A percentile compares a stretch with the other conserved stretches of the same genome.
phyloP scores from a whole-genome alignment of 1,284 basidiomycete genomes.

The Phlebopus sp. region DNA sequence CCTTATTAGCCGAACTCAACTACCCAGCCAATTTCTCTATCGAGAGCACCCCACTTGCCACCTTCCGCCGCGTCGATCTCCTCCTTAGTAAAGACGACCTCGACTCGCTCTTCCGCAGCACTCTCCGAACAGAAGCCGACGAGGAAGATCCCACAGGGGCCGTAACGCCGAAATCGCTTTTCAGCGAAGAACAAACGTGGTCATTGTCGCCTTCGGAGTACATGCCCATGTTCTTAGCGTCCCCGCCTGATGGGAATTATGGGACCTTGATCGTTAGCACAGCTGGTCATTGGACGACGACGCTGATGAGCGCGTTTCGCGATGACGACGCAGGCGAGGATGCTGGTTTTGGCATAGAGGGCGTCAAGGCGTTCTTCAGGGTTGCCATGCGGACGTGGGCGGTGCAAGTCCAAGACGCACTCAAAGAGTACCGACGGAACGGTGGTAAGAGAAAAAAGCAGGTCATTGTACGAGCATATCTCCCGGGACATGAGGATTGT shows the following conservation, averaged over 20 bases:
- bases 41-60: slow-evolving; percentile 54
- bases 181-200: slow-evolving; percentile 55
- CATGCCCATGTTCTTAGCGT: slow-evolving; percentile 45
- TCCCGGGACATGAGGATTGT: slow-evolving; percentile 64
- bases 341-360: slow-evolving; percentile 46
- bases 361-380: slow-evolving; percentile 52
- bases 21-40: slow-evolving; percentile 55
- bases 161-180: slow-evolving; percentile 37
- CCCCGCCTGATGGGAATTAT: slow-evolving; percentile 50
- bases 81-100: slow-evolving; percentile 52
- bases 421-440: slow-evolving; percentile 22
- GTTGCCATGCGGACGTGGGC: slow-evolving; percentile 55
- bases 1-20: slow-evolving; percentile 31
- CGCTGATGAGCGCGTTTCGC: slow-evolving; percentile 47
- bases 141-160: slow-evolving; percentile 10
- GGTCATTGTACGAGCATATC: slow-evolving; percentile 58
- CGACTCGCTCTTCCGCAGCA: slow-evolving; percentile 39
- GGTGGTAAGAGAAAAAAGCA: slow-evolving; percentile 37
- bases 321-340: slow-evolving; percentile 35
- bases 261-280: slow-evolving; percentile 59
- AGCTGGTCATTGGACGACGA: slow-evolving; percentile 66
- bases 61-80: slow-evolving; percentile 62
- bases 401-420: slow-evolving; percentile 42
- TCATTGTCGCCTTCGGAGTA: slow-evolving; percentile 51
- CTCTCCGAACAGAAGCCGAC: slow-evolving; percentile 10